Evolutionary conservation across 2,329 filamentous ascomycete genomes (phyloP), one percentile per base, ranked within the genome.

Genomic region (Aschersonia sp.): DNA sequence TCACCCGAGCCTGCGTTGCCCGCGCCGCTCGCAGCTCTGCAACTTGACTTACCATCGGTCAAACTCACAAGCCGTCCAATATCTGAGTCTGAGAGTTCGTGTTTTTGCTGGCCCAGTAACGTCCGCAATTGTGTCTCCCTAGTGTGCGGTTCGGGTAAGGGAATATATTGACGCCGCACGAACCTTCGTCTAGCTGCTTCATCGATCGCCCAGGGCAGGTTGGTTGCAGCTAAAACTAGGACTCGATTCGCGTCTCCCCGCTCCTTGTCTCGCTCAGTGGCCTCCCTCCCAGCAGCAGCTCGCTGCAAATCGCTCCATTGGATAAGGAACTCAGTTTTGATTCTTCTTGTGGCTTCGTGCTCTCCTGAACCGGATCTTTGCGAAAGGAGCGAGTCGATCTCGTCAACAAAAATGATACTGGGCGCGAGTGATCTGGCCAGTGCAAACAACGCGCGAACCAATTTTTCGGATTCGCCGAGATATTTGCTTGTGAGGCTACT

Each of bases 291-390:
- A 4, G 89, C 90, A 6, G 92, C 92, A 3, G 92, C 92, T 53
- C 87, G 81, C 58, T 94, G 88, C 2, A 98, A 68, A 60, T 95
- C 88, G 49, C 86, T 92, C 92, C 92, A 98, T 59, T 95, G 89
- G 31, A 98, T 95, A 32, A 98, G 69, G 56, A 98, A 98, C 60
- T 98, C 92, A 0, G 92, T 98, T 67, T 98, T 98, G 59, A 95
- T 94, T 48, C 92, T 78, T 49, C 90, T 75, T 1, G 88, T 94
- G 1, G 92, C 87, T 65, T 98, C 92, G 56, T 97, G 86, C 59
- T 97, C 92, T 1, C 86, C 83, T 4, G 82, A 82, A 0, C 87
- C 86, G 6, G 84, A 85, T 46, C 92, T 75, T 12, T 88, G 80
- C 1, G 88, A 94, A 0, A 98, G 73, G 0, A 98, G 69, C 1